Base-by-base conservation (phyloP, 2,329 filamentous ascomycete genomes). In the Knufia petricola region DNA sequence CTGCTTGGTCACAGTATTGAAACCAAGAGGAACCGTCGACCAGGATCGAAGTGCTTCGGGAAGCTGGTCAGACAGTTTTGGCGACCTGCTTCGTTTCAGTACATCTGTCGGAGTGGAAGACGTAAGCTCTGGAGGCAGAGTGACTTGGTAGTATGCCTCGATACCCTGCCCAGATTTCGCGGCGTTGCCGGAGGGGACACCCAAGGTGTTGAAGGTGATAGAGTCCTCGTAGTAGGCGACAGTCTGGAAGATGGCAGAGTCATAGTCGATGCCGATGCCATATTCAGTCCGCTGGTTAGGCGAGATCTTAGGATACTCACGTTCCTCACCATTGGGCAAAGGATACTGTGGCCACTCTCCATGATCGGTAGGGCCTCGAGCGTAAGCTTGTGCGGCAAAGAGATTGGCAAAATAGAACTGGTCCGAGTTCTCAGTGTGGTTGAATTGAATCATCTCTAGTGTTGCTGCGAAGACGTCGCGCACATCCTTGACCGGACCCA, bases 401-500 rank as follows among this genome's bases (percentile, higher is more conserved):
- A 72, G 50, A 37, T 70, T 67, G 24, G 67, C 58, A 17, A 73
- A 58, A 51, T 72, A 72, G 50, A 63, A 66, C 55, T 72, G 70
- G 50, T 72, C 70, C 9, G 68, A 68, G 51, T 68, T 62, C 46
- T 55, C 60, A 15, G 68, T 59, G 49, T 66, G 64, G 1, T 66
- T 64, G 9, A 59, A 59, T 28, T 61, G 55, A 42, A 71, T 62
- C 38, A 58, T 54, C 24, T 56, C 53, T 47, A 61, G 54, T 6
- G 63, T 63, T 17, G 59, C 61, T 19, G 59, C 53, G 12, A 28
- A 28, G 52, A 65, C 63, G 32, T 65, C 54, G 7, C 48, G 52
- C 9, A 61, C 58, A 54, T 77, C 72, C 7, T 64, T 66, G 3
- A 67, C 74, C 30, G 70, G 69, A 0, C 76, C 76, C 50, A 79